Evolutionary conservation across 306 rosid genomes (phyloP).

Genomic region (Glycyrrhiza uralensis): DNA sequence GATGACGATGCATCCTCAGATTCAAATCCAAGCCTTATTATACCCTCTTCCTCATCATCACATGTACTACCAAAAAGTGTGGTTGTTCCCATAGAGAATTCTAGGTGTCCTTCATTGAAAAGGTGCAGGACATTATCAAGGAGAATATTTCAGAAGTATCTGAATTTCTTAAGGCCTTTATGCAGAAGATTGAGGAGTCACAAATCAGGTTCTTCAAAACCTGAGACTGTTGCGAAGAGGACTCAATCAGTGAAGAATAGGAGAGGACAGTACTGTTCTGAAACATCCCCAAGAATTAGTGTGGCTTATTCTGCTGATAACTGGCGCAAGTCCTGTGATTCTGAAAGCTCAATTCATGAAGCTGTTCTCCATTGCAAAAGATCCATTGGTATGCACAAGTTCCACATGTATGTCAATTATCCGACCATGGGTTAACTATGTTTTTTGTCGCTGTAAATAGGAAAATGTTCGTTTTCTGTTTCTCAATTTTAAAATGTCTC

Average conservation of each 20-base stretch:
- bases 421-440: no score
- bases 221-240: conserved; percentile 46
- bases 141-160: conserved; percentile 64
- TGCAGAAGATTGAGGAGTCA: conserved; percentile 59
- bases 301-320: conserved; percentile 71
- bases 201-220: conserved; percentile 51
- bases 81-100: conserved; percentile 25
- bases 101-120: conserved; percentile 59
- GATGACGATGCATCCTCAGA: conserved; percentile 32
- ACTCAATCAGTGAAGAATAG: conserved; percentile 52
- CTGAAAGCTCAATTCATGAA: conserved; percentile 93
- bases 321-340: conserved; percentile 88
- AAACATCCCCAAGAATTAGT: conserved; percentile 70
- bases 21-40: conserved; percentile 16
- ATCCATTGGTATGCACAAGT: conserved; percentile 61
- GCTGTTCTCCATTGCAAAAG: conserved; percentile 99
- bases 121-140: conserved; percentile 70
- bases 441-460: no score
- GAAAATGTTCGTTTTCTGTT: no score
- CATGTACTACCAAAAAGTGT: conserved; percentile 33
- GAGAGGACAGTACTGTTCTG: conserved; percentile 39
- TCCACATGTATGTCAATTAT: neutral
- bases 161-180: conserved; percentile 73
- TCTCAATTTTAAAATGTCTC: no score
- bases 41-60: conserved; percentile 38